Evolutionary conservation across 2,329 filamentous ascomycete species (phyloP), one percentile per base, ranked within the genome.

Genomic region (Phyllosticta capitalensis): DNA sequence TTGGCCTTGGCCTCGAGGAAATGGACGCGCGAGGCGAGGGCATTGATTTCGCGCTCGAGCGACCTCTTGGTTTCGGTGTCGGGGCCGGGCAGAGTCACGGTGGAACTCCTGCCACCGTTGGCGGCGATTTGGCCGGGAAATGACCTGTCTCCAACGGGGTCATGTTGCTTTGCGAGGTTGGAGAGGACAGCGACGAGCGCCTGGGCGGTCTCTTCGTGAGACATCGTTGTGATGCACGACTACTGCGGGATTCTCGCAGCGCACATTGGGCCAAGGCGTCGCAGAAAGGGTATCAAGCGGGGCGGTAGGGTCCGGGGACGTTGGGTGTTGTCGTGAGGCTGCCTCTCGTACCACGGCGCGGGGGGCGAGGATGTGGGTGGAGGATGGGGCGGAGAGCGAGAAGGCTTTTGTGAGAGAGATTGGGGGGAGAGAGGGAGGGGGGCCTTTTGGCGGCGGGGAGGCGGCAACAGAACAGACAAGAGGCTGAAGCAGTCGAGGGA

Each of bases 21-120:
- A 64, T 91, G 88, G 65, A 97, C 84, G 65, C 94, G 82, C 63
- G 85, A 77, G 61, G 87, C 83, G 64, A 97, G 82, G 59, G 89
- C 87, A 55, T 87, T 83, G 61, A 99, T 82, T 76, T 97, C 92
- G 62, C 81, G 80, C 76, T 97, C 91, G 62, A 97, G 83, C 30
- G 81, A 81, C 65, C 83, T 80, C 76, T 97, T 97, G 65, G 87
- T 87, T 38, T 83, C 75, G 52, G 83, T 87, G 61, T 90, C 82
- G 61, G 83, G 81, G 61, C 94, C 94, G 14, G 92, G 92, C 22
- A 97, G 81, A 63, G 81, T 82, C 69, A 92, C 80, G 65, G 81
- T 78, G 63, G 76, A 75, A 33, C 73, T 67, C 63, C 79, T 77
- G 56, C 72, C 69, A 65, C 80, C 79, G 75, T 85, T 83, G 51